Base-by-base conservation (phyloP, 2,329 filamentous ascomycete genomes). In the Fusarium sp. region DNA sequence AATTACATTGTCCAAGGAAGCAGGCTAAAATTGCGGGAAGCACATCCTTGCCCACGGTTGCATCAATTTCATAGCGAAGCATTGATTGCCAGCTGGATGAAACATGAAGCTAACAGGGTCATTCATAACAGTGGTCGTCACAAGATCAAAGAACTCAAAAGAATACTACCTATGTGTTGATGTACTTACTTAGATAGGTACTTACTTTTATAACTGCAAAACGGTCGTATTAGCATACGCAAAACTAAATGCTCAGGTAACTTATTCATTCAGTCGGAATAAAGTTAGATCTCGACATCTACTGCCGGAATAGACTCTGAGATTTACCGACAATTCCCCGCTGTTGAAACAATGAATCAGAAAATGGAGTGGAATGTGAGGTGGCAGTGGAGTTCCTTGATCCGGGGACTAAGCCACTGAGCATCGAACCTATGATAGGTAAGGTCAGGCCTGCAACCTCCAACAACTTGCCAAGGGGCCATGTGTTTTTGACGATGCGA, bases 401-500 rank as follows among this genome's bases (percentile, higher is more conserved):
- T 58, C 57, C 26, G 56, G 65, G 69, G 74, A 68, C 76, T 77
- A 64, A 76, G 76, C 76, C 73, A 69, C 66, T 72, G 64, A 73
- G 57, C 64, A 68, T 61, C 58, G 65, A 69, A 65, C 70, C 70
- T 71, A 71, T 72, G 70, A 73, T 73, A 71, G 66, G 60, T 24
- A 48, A 53, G 47, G 55, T 28, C 53, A 64, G 61, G 69, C 61
- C 61, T 73, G 67, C 44, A 69, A 72, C 70, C 61, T 72, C 71
- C 71, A 76, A 70, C 72, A 76, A 75, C 66, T 65, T 66, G 57
- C 72, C 68, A 77, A 77, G 75, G 72, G 68, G 74, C 74, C 70
- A 75, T 75, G 67, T 75, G 75, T 76, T 76, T 77, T 70, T 77
- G 65, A 75, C 70, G 53, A 77, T 78, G 75, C 75, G 72, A 70